Percentiles rank a stretch among this genome's conserved stretches.
phyloP scores from a whole-genome alignment of 352 stramenopile genomes.

The Pythium sp. region DNA sequence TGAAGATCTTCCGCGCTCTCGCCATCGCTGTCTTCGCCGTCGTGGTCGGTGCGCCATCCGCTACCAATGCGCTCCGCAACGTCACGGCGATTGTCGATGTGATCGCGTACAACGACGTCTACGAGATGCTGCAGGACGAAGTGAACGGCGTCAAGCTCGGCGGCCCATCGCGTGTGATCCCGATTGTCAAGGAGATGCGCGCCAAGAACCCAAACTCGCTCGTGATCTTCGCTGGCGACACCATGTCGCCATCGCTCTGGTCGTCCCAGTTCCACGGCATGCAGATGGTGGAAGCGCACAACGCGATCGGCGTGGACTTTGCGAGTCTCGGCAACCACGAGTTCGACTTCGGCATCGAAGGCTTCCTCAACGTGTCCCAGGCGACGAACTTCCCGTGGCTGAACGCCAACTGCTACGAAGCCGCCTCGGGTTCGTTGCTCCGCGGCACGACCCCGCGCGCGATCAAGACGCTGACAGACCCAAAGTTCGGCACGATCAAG shows the following conservation, averaged over 20 bases:
- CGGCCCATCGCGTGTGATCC: conserved; percentile 65
- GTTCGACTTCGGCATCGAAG: conserved; percentile 75
- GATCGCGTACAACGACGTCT: conserved; percentile 78
- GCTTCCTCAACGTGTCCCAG: conserved; percentile 62
- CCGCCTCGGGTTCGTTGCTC: conserved; percentile 14
- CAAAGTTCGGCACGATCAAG: conserved; percentile 39
- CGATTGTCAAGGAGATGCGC: conserved; percentile 51
- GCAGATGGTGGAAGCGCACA: conserved; percentile 79
- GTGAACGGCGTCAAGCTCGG: conserved; percentile 61
- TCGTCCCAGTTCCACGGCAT: conserved; percentile 32
- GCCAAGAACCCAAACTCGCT: conserved; percentile 43
- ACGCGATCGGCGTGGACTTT: conserved; percentile 68
- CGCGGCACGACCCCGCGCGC: conserved; percentile 21
- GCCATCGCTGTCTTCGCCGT: conserved; percentile 23
- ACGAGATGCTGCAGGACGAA: conserved; percentile 65
- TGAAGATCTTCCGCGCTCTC: conserved; percentile 35
- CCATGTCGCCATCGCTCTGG: not conserved
- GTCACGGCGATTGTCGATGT: conserved; percentile 56
- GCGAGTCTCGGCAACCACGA: conserved; percentile 77
- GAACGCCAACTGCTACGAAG: conserved; percentile 60
- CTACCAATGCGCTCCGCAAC: conserved; percentile 21
- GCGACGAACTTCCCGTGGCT: conserved; percentile 66
- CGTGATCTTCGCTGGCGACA: conserved; percentile 2
- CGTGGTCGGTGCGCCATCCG: conserved; percentile 9
- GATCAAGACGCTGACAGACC: conserved; percentile 44